These are phyloP conservation scores for Leccinum disarticulatum DNA, from an alignment of 768 basidiomycete genomes.

Conservation along the genomic window DNA sequence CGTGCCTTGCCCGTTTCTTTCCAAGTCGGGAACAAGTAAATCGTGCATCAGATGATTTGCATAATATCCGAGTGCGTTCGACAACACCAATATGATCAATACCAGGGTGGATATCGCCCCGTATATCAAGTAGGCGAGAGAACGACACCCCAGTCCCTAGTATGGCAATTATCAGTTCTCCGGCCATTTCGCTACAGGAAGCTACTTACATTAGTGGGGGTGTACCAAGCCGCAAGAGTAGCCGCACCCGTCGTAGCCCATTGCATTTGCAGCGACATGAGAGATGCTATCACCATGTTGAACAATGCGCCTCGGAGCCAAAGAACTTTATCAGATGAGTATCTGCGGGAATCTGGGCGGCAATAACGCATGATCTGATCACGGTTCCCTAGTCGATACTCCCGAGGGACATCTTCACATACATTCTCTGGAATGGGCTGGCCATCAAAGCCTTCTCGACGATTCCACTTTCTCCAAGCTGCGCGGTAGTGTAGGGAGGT, in stretches of 20 bases:
- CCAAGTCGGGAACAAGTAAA: not conserved
- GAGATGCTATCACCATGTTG: constrained; percentile 31
- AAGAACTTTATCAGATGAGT: not conserved
- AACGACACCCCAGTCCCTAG: constrained; percentile 37
- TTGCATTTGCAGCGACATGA: constrained; percentile 32
- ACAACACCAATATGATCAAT: constrained; percentile 31
- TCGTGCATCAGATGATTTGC: constrained; percentile 7
- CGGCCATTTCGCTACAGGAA: not conserved
- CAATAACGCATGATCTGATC: constrained; percentile 22
- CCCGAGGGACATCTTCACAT: not conserved
- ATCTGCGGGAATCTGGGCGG: not conserved
- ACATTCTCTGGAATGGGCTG: not conserved
- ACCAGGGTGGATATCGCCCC: constrained; percentile 28
- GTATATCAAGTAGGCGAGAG: constrained; percentile 32
- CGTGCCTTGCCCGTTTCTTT: not conserved
- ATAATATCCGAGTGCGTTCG: constrained; percentile 28
- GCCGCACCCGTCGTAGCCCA: constrained; percentile 30
- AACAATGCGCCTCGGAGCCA: constrained; percentile 24
- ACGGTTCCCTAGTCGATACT: constrained; percentile 19
- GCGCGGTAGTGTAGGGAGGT: constrained; percentile 18
- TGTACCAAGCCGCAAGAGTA: constrained; percentile 10
- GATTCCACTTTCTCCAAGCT: constrained; percentile 10
- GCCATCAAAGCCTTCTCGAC: constrained; percentile 2
- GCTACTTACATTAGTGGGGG: constrained; percentile 29
- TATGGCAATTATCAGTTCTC: not conserved